Evolutionary conservation across 2,329 filamentous ascomycete genomes (phyloP).

Genomic region (Exophiala aquamarina): DNA sequence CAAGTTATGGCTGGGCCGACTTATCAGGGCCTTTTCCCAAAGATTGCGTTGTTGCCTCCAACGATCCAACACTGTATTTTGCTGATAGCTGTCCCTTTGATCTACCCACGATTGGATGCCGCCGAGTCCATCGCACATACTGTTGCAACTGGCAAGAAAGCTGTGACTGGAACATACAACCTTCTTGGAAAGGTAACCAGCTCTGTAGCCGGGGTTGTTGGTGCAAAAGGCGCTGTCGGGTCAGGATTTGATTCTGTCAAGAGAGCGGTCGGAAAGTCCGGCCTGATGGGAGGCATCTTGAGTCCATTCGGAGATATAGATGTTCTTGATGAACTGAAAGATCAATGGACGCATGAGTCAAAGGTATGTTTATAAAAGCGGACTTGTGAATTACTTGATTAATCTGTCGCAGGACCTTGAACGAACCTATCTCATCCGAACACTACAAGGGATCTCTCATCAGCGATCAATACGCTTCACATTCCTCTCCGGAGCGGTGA

Average conservation of each 20-base stretch:
- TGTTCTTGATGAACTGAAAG: constrained; percentile 87
- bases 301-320: constrained; percentile 97
- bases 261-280: constrained; percentile 91
- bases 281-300: constrained; percentile 91
- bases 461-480: constrained; percentile 97
- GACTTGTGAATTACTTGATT: constrained; percentile 6
- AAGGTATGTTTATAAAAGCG: constrained; percentile 56
- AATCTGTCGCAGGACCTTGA: constrained; percentile 69
- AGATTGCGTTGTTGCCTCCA: constrained; percentile 83
- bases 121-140: constrained; percentile 90
- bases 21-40: constrained; percentile 96
- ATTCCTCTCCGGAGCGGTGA: constrained; percentile 88
- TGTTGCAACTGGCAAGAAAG: constrained; percentile 92
- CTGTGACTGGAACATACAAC: constrained; percentile 94
- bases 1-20: constrained; percentile 95
- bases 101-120: constrained; percentile 88
- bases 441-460: constrained; percentile 89
- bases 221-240: constrained; percentile 87
- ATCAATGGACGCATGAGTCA: constrained; percentile 97
- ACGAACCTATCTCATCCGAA: constrained; percentile 92
- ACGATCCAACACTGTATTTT: constrained; percentile 96
- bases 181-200: constrained; percentile 92
- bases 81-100: constrained; percentile 87
- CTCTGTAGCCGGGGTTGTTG: constrained; percentile 91
- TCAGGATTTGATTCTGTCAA: constrained; percentile 94